Evolutionary conservation across 1,139 yeast species (phyloP), one percentile per base, ranked within the genome.

Genomic region (Hemisphaericaspora xylanilytica): DNA sequence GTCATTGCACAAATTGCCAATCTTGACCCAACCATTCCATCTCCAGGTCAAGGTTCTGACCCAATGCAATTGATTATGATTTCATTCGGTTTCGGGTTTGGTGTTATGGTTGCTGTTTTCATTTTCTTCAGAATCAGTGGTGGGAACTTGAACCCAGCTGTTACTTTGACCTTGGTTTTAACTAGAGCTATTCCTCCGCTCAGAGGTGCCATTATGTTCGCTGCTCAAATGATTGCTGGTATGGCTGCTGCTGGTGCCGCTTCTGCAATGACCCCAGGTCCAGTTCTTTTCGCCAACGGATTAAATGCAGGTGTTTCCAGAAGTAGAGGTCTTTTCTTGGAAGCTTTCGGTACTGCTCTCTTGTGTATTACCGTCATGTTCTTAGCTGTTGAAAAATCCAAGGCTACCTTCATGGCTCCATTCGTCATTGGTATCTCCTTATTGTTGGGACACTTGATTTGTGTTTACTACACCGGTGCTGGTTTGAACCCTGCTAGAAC

Each of bases 171-270:
- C 27, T 69, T 87, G 56, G 74, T 80, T 15, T 66, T 84, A 37
- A 84, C 85, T 20, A 76, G 85, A 47, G 94, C 89, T 39, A 73
- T 85, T 45, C 76, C 87, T 32, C 89, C 92, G 41, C 44, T 82
- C 29, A 78, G 95, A 61, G 92, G 86, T 50, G 62, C 68, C 29
- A 59, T 85, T 41, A 78, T 84, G 80, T 64, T 78, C 63, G 38
- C 80, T 40, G 56, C 90, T 33, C 95, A 88, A 67, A 61, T 87
- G 54, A 63, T 86, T 58, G 96, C 84, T 38, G 95, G 95, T 63
- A 83, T 88, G 81, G 88, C 89, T 52, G 96, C 96, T 44, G 95
- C 95, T 43, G 96, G 88, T 61, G 92, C 89, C 33, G 95, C 90
- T 36, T 68, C 78, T 49, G 95, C 89, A 37, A 77, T 87, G 83